Evolutionary conservation across 169 alveolate species (phyloP).

Genomic region (Plasmodium coatneyi): DNA sequence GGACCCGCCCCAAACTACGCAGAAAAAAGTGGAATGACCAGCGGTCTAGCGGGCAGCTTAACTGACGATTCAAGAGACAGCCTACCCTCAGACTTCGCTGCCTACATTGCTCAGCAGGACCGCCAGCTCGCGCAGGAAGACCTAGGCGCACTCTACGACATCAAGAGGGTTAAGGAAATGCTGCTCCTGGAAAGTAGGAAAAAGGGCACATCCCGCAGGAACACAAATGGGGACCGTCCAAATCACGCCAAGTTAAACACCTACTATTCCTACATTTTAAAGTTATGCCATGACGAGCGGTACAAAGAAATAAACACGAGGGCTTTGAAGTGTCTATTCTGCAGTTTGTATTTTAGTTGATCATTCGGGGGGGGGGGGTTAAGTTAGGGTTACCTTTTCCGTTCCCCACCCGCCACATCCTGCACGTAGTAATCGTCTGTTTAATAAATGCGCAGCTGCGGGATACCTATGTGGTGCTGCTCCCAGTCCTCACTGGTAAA

Average conservation of each 20-base stretch:
- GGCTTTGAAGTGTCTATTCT: constrained; percentile 37
- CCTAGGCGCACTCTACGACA: not conserved
- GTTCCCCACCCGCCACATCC: not conserved
- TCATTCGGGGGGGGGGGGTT: not conserved
- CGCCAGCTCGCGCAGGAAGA: not conserved
- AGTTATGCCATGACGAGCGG: constrained; percentile 29
- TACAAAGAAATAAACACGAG: constrained; percentile 61
- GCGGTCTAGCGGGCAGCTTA: not conserved
- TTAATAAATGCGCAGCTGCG: not conserved
- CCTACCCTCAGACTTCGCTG: not conserved
- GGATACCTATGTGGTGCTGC: not conserved
- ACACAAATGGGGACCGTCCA: not conserved
- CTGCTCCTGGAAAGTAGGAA: not conserved
- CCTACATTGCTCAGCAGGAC: not conserved
- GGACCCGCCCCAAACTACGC: not conserved
- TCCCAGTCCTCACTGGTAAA: not conserved
- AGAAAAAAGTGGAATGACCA: not conserved
- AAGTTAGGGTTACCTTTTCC: not conserved
- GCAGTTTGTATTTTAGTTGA: constrained; percentile 16
- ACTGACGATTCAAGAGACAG: not conserved
- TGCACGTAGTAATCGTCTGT: not conserved
- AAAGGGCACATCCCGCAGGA: not conserved
- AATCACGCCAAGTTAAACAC: not conserved
- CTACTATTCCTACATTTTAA: constrained; percentile 33
- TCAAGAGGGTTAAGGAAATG: not conserved